These are phyloP conservation scores for Penicillium corylophilum DNA, from an alignment of 2,329 filamentous ascomycete species.

Conservation along the genomic window DNA sequence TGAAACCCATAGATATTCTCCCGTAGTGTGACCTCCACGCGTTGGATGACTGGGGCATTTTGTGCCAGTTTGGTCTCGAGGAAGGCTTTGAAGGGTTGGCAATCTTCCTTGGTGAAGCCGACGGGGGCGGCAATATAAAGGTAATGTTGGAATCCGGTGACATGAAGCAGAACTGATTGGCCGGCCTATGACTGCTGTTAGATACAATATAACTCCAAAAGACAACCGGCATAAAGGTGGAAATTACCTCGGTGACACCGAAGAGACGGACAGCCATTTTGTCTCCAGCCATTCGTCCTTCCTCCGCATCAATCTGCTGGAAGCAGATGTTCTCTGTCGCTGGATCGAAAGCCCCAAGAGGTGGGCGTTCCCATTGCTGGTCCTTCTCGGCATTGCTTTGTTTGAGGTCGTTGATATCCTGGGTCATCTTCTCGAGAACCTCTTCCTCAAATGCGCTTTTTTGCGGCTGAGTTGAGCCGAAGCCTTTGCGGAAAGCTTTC, in stretches of 20 bases:
- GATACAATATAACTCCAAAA: neutral
- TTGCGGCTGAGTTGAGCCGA: slow-evolving; percentile 64
- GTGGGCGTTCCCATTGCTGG: slow-evolving; percentile 79
- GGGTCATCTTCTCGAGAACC: slow-evolving; percentile 91
- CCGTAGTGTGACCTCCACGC: slow-evolving; percentile 75
- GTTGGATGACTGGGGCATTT: slow-evolving; percentile 71
- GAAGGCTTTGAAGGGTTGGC: slow-evolving; percentile 72
- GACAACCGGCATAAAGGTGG: neutral
- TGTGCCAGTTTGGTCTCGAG: slow-evolving; percentile 77
- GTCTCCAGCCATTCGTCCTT: slow-evolving; percentile 77
- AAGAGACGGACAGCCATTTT: slow-evolving; percentile 84
- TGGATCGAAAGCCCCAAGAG: slow-evolving; percentile 61
- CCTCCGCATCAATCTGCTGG: slow-evolving; percentile 93
- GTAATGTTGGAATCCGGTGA: slow-evolving; percentile 95
- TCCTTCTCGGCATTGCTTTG: slow-evolving; percentile 87
- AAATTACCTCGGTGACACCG: slow-evolving; percentile 73
- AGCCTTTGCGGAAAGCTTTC: slow-evolving; percentile 55
- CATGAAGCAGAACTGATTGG: slow-evolving; percentile 90
- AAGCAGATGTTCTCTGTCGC: slow-evolving; percentile 73
- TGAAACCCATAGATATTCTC: slow-evolving; percentile 95
- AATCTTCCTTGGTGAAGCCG: slow-evolving; percentile 75
- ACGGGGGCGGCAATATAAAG: slow-evolving; percentile 88
- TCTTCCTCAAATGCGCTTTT: slow-evolving; percentile 94
- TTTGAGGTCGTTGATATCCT: slow-evolving; percentile 84
- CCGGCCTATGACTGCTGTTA: slow-evolving; percentile 52